phyloP scores from a whole-genome alignment of 169 alveolate species.

The Plasmodium gonderi region DNA sequence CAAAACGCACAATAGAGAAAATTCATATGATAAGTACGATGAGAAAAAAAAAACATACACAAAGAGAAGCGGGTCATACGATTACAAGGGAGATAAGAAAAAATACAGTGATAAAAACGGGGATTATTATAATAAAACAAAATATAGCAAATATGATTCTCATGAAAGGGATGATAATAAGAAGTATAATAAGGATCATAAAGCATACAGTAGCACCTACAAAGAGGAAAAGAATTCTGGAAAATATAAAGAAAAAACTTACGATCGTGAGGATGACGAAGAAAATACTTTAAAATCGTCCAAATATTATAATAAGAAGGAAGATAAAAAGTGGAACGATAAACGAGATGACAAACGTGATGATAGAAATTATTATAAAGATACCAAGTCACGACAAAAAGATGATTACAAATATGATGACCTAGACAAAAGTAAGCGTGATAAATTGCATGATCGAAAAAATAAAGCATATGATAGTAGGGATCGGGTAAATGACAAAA shows the following conservation, averaged over 20 bases:
- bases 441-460: slow-evolving; percentile 9
- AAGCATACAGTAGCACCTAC: not conserved
- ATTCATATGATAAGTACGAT: slow-evolving; percentile 7
- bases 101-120: slow-evolving; percentile 10
- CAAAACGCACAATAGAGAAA: not conserved
- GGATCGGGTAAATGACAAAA: slow-evolving; percentile 16
- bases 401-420: not conserved
- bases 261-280: not conserved
- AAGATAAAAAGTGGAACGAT: slow-evolving; percentile 7
- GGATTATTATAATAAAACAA: not conserved
- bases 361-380: not conserved
- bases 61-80: slow-evolving; percentile 2
- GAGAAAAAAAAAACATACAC: not conserved
- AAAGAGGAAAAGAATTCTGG: slow-evolving; percentile 11
- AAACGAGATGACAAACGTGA: not conserved
- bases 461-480: slow-evolving; percentile 1
- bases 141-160: slow-evolving; percentile 3
- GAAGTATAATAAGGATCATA: slow-evolving; percentile 2
- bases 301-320: slow-evolving; percentile 3
- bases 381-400: not conserved
- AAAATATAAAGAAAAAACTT: not conserved
- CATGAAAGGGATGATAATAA: slow-evolving; percentile 6
- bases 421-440: not conserved
- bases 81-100: slow-evolving; percentile 31
- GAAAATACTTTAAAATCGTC: slow-evolving; percentile 8